phyloP scores from a whole-genome alignment of 2,329 filamentous ascomycete genomes.

The Exophiala sp. region DNA sequence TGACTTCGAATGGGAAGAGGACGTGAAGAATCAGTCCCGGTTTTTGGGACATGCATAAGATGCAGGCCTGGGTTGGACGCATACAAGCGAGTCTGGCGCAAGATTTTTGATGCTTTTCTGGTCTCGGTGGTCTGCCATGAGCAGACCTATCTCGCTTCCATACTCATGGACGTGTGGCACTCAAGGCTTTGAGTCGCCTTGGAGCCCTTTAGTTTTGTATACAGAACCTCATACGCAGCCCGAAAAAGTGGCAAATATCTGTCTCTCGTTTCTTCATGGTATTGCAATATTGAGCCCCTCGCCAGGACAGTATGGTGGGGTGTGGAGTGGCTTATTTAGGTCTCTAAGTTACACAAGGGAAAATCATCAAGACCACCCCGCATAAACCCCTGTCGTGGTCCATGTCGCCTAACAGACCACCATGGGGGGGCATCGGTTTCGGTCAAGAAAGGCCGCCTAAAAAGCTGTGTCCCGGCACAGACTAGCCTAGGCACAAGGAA shows the following conservation, averaged over 20 bases:
- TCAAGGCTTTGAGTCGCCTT: not conserved
- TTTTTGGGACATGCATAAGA: constrained; percentile 18
- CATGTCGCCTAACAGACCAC: not conserved
- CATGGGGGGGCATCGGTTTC: too few species aligned
- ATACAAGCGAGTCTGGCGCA: not conserved
- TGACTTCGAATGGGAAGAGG: constrained; percentile 32
- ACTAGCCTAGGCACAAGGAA: not conserved
- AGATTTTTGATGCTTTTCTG: not conserved
- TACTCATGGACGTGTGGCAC: too few species aligned
- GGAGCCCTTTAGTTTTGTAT: too few species aligned
- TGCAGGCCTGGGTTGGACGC: not conserved
- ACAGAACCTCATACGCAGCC: too few species aligned
- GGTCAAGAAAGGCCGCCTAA: too few species aligned
- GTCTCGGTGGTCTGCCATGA: not conserved
- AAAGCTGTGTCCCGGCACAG: too few species aligned
- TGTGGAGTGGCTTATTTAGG: not conserved
- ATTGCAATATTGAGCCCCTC: too few species aligned
- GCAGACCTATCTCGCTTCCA: too few species aligned
- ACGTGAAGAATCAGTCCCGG: constrained; percentile 12
- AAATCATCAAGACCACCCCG: not conserved
- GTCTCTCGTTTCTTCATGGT: too few species aligned
- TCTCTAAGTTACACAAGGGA: not conserved
- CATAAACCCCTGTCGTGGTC: not conserved
- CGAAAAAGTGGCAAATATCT: not conserved
- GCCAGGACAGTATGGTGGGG: too few species aligned